A percentile compares a stretch with the other conserved stretches of the same genome.
phyloP scores from a whole-genome alignment of 169 alveolate genomes.

The Plasmodium ovale region DNA sequence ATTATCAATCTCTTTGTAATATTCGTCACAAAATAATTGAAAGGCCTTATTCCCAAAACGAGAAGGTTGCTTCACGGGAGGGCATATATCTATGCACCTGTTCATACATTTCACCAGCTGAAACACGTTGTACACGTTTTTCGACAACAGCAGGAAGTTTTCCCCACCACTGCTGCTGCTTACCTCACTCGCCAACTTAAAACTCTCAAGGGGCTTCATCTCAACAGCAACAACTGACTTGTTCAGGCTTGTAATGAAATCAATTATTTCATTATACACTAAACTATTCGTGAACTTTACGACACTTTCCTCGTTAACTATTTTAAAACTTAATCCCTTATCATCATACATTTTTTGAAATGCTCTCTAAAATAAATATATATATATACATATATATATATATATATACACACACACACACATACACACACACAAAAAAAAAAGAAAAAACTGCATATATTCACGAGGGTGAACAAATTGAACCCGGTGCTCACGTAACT shows the following conservation, averaged over 20 bases:
- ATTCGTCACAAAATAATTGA: slow-evolving; percentile 86
- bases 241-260: slow-evolving; percentile 35
- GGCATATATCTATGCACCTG: slow-evolving; percentile 82
- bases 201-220: slow-evolving; percentile 45
- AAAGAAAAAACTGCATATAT: too few relatives aligned
- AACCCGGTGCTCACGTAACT: too few relatives aligned
- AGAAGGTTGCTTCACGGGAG: slow-evolving; percentile 90
- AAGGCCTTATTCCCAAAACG: slow-evolving; percentile 94
- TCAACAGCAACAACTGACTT: slow-evolving; percentile 53
- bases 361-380: too few relatives aligned
- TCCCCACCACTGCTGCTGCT: neutral
- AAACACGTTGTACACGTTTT: slow-evolving; percentile 34
- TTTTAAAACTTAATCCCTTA: slow-evolving; percentile 50
- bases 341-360: too few relatives aligned
- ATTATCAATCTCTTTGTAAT: slow-evolving; percentile 53
- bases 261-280: slow-evolving; percentile 29
- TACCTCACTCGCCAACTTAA: neutral
- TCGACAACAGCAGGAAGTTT: slow-evolving; percentile 21
- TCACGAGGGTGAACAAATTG: too few relatives aligned
- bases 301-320: slow-evolving; percentile 43
- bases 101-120: slow-evolving; percentile 39
- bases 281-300: slow-evolving; percentile 28
- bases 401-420: slow-evolving; percentile 1
- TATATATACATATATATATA: neutral
- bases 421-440: too few relatives aligned